phyloP scores from a whole-genome alignment of 2,329 filamentous ascomycete genomes.

The Davidsoniella neocaledoniae region DNA sequence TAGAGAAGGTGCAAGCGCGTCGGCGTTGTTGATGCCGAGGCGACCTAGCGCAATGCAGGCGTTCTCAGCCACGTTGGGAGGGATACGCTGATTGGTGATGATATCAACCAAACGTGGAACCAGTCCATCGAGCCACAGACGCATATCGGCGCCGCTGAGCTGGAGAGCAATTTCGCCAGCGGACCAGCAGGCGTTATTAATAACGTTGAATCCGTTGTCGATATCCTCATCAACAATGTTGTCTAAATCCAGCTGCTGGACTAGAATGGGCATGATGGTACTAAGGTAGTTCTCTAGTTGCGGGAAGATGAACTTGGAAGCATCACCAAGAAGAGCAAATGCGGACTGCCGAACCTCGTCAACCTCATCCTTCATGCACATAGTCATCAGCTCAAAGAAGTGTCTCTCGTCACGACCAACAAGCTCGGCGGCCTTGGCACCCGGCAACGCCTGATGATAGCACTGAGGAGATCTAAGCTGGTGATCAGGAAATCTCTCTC shows the following conservation, averaged over 20 bases:
- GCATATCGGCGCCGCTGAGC: conserved; percentile 50
- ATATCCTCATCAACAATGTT: conserved; percentile 61
- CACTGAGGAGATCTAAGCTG: conserved; percentile 80
- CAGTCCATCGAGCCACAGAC: conserved; percentile 59
- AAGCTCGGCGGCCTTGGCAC: conserved; percentile 56
- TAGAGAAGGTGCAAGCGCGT: conserved; percentile 62
- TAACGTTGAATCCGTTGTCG: conserved; percentile 73
- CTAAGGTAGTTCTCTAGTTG: conserved; percentile 61
- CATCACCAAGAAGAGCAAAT: conserved; percentile 87
- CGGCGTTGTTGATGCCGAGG: conserved; percentile 62
- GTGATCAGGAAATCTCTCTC: conserved; percentile 97
- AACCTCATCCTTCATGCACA: conserved; percentile 81
- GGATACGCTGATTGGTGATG: conserved; percentile 69
- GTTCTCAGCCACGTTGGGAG: conserved; percentile 79
- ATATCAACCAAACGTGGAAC: conserved; percentile 67
- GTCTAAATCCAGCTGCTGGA: conserved; percentile 75
- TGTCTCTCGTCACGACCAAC: conserved; percentile 59
- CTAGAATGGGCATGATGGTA: conserved; percentile 61
- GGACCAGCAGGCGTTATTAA: conserved; percentile 98
- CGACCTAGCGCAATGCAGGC: conserved; percentile 84
- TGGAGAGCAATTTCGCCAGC: conserved; percentile 81
- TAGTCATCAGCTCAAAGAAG: conserved; percentile 78
- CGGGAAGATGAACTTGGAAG: conserved; percentile 77
- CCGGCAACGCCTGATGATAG: conserved; percentile 81
- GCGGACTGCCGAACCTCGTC: conserved; percentile 93